Conservation (phyloP, 2,329 filamentous ascomycete genomes). For the Dothidotthia symphoricarpi region DNA sequence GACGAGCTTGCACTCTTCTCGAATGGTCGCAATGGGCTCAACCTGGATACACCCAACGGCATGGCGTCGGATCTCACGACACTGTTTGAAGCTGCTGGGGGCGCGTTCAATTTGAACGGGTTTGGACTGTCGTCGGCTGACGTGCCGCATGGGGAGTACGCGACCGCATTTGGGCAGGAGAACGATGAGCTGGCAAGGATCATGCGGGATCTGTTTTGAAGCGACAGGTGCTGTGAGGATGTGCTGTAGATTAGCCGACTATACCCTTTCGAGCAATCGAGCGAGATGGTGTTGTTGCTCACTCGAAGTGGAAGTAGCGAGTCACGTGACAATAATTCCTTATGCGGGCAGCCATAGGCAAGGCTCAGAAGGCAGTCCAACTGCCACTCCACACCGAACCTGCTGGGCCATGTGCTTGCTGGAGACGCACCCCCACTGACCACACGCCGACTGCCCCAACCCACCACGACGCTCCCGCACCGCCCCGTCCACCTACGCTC, state of each 20-base stretch:
- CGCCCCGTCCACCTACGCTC: conserved; percentile 9
- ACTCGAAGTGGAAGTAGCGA: no score
- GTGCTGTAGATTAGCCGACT: background rate
- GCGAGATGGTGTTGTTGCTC: no score
- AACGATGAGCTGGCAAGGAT: conserved; percentile 61
- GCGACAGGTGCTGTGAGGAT: background rate
- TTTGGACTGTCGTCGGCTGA: conserved; percentile 34
- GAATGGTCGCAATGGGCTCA: conserved; percentile 35
- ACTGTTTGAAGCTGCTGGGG: conserved; percentile 63
- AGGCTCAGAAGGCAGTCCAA: no score
- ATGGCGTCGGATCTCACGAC: conserved; percentile 63
- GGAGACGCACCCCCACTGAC: background rate
- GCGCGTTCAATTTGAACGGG: conserved; percentile 35
- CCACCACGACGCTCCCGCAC: background rate
- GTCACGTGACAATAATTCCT: no score
- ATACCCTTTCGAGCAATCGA: no score
- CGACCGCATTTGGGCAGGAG: conserved; percentile 53
- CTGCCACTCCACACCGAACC: no score
- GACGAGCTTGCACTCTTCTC: conserved; percentile 56
- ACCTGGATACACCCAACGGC: conserved; percentile 55
- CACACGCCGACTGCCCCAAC: no score
- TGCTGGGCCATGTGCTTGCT: background rate
- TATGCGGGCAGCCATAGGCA: no score
- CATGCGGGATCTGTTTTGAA: conserved; percentile 59
- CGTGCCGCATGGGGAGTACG: conserved; percentile 42